Evolutionary conservation across 352 stramenopile species (phyloP), one percentile per base, ranked within the genome.

Genomic region (Phytophthora capsici): DNA sequence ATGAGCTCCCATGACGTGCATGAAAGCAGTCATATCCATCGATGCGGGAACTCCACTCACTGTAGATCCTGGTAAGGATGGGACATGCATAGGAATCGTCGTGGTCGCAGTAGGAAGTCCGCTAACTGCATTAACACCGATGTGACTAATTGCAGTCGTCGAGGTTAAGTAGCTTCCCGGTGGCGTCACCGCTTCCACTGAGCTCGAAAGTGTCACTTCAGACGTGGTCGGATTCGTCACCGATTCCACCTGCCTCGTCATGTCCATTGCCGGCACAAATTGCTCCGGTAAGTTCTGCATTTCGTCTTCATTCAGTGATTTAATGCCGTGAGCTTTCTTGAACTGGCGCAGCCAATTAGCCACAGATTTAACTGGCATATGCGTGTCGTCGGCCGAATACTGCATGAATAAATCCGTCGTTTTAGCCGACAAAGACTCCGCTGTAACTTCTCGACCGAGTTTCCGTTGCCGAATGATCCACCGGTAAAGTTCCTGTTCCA

Each of bases 401-500:
- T 93, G 86, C 71, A 80, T 72, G 46, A 94, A 90, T 4, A 94
- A 69, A 10, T 92, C 82, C 5, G 76, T 73, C 17, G 79, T 76
- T 44, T 89, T 93, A 37, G 73, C 49, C 2, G 66, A 66, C 19
- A 93, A 34, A 34, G 71, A 69, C 20, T 93, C 81, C 8, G 72
- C 36, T 12, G 80, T 70, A 14, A 94, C 81, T 4, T 50, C 44
- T 3, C 84, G 82, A 0, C 56, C 68, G 5, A 93, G 63, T 36
- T 67, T 69, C 10, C 84, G 77, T 63, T 93, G 80, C 5, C 82
- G 84, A 45, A 94, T 86, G 40, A 94, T 73, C 86, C 86, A 94
- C 1, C 84, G 84, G 58, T 94, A 94, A 28, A 94, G 77, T 58
- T 91, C 84, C 52, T 92, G 84, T 52, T 94, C 86, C 13, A 94